Evolutionary conservation across 2,329 filamentous ascomycete species (phyloP), one percentile per base, ranked within the genome.

Genomic region (Botrytis aclada): DNA sequence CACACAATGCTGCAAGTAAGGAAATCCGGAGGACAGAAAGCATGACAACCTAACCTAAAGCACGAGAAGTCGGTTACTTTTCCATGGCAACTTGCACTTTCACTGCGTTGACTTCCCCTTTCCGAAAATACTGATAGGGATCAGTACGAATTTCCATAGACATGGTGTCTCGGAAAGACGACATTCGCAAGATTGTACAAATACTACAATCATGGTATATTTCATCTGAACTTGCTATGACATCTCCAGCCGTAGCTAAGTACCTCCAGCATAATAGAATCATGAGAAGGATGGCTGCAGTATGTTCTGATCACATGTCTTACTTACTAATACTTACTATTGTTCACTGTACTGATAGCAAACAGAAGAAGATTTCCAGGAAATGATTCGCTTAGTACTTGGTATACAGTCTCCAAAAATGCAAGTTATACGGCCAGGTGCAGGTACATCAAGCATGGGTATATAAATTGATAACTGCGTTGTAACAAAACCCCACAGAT

Each of bases 221-320:
- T 41, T 69, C 70, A 69, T 69, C 63, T 54, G 70, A 72, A 60
- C 39, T 72, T 69, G 70, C 63, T 63, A 72, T 72, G 70, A 25
- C 41, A 72, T 61, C 51, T 61, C 9, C 18, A 41, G 51, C 16
- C 43, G 37, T 45, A 45, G 29, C 41, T 45, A 45, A 39, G 54
- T 61, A 47, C 69, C 62, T 60, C 60, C 22, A 41, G 16, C 18
- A 72, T 47, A 67, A 37, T 56, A 67, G 47, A 37, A 54, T 56
- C 41, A 61, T 54, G 43, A 69, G 32, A 56, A 72, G 70, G 70
- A 43, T 72, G 58, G 65, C 63, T 72, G 70, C 70, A 69, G 67
- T 20, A 47, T 60, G 20, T 72, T 69, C 69, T 69, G 32, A 69
- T 72, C 70, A 72, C 70, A 72, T 72, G 70, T 72, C 70, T 72